phyloP scores from a whole-genome alignment of 2,329 filamentous ascomycete species.

The Exophiala xenobiotica region DNA sequence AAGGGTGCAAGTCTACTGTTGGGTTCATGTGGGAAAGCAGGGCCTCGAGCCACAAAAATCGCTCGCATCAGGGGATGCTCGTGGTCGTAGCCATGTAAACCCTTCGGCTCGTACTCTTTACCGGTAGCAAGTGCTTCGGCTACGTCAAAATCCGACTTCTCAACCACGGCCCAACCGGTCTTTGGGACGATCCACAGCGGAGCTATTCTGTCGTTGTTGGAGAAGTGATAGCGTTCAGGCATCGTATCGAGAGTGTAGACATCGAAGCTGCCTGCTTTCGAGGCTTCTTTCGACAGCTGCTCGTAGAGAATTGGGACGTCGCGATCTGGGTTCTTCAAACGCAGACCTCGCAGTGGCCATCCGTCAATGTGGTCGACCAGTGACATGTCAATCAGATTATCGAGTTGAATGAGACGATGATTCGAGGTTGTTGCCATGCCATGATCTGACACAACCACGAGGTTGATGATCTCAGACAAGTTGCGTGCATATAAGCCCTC shows the following conservation, averaged over 20 bases:
- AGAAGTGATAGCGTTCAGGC: constrained; percentile 91
- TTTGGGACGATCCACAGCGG: constrained; percentile 93
- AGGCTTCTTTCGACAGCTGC: constrained; percentile 49
- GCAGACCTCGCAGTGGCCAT: constrained; percentile 88
- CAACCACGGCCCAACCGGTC: constrained; percentile 88
- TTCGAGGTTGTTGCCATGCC: constrained; percentile 94
- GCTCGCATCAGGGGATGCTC: constrained; percentile 94
- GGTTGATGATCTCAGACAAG: constrained; percentile 83
- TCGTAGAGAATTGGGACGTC: constrained; percentile 69
- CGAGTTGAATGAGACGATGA: constrained; percentile 78
- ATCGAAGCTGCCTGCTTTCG: constrained; percentile 63
- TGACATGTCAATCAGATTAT: constrained; percentile 76
- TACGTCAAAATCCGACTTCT: constrained; percentile 74
- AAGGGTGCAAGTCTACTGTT: constrained; percentile 79
- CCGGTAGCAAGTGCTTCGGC: constrained; percentile 63
- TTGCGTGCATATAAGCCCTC: constrained; percentile 76
- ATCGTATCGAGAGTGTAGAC: constrained; percentile 86
- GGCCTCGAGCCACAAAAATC: constrained; percentile 88
- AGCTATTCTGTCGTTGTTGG: constrained; percentile 82
- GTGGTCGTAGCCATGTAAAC: constrained; percentile 92
- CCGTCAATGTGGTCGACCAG: constrained; percentile 84
- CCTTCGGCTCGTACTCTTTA: constrained; percentile 72
- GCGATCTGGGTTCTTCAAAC: constrained; percentile 66
- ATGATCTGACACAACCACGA: constrained; percentile 95
- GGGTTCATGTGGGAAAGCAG: constrained; percentile 82